These are phyloP conservation scores for Stereocaulon alpinum DNA, from an alignment of 495 filamentous ascomycete species.

Conservation along the genomic window DNA sequence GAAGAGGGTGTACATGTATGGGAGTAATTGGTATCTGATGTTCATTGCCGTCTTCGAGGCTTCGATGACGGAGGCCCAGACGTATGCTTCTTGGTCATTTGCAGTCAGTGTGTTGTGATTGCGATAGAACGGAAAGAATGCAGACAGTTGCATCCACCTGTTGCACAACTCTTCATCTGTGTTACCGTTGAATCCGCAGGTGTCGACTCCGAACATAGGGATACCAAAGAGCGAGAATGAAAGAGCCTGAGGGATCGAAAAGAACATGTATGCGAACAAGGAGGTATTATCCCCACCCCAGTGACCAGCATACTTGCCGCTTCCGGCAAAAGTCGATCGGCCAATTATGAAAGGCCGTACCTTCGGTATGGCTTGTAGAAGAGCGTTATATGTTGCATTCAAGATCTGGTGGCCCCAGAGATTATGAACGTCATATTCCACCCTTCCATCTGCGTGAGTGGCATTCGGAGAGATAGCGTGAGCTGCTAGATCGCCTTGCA, in stretches of 20 bases:
- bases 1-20: slow-evolving; percentile 78
- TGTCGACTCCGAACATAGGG: slow-evolving; percentile 80
- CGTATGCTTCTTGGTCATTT: slow-evolving; percentile 63
- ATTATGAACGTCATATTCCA: slow-evolving; percentile 77
- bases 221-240: slow-evolving; percentile 75
- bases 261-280: slow-evolving; percentile 59
- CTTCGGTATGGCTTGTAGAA: slow-evolving; percentile 48
- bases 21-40: slow-evolving; percentile 63
- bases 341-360: slow-evolving; percentile 83
- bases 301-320: slow-evolving; percentile 72
- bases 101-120: slow-evolving; percentile 65
- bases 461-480: slow-evolving; percentile 71
- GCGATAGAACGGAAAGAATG: slow-evolving; percentile 84
- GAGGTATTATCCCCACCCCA: slow-evolving; percentile 81
- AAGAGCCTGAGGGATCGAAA: slow-evolving; percentile 71
- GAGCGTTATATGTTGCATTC: slow-evolving; percentile 68
- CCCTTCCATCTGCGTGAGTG: slow-evolving; percentile 59
- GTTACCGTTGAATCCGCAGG: slow-evolving; percentile 71
- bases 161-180: slow-evolving; percentile 65
- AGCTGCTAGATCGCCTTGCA: slow-evolving; percentile 62
- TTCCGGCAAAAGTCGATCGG: slow-evolving; percentile 70
- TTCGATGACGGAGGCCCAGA: slow-evolving; percentile 58
- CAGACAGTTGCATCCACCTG: slow-evolving; percentile 77
- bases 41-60: slow-evolving; percentile 59
- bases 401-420: slow-evolving; percentile 65